phyloP scores from a whole-genome alignment of 2,329 filamentous ascomycete genomes.

The Oidium heveae region DNA sequence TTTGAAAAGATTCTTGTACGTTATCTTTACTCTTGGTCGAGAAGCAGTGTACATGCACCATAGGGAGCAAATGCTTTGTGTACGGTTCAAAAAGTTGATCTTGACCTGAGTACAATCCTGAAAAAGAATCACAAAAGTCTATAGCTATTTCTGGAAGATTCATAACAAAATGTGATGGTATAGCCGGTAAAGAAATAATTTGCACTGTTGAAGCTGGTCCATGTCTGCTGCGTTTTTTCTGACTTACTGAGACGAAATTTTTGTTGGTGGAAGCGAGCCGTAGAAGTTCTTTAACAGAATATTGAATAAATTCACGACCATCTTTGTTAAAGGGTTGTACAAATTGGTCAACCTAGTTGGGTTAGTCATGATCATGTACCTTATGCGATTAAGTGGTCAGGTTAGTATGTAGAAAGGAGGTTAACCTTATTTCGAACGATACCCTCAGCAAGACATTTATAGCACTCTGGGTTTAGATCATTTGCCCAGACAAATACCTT shows the following conservation, averaged over 20 bases:
- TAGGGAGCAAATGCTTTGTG: slow-evolving; percentile 37
- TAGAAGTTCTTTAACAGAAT: slow-evolving; percentile 35
- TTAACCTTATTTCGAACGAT: slow-evolving; percentile 55
- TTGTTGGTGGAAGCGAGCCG: slow-evolving; percentile 23
- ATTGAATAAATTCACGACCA: slow-evolving; percentile 54
- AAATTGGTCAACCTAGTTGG: slow-evolving; percentile 30
- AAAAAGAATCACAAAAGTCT: slow-evolving; percentile 52
- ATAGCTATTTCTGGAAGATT: slow-evolving; percentile 83
- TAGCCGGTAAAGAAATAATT: slow-evolving; percentile 30
- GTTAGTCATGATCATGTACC: slow-evolving; percentile 5
- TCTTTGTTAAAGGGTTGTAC: slow-evolving; percentile 64
- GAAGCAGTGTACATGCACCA: slow-evolving; percentile 92
- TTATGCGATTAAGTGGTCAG: slow-evolving; percentile 13
- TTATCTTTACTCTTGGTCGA: slow-evolving; percentile 58
- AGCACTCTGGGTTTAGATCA: slow-evolving; percentile 84
- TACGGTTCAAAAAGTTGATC: slow-evolving; percentile 38
- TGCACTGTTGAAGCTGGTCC: slow-evolving; percentile 5
- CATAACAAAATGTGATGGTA: slow-evolving; percentile 90
- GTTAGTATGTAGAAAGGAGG: background rate
- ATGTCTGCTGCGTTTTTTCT: background rate
- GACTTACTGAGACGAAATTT: slow-evolving; percentile 24
- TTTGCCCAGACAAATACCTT: slow-evolving; percentile 89
- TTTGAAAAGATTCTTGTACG: slow-evolving; percentile 29
- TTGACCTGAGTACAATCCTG: slow-evolving; percentile 53
- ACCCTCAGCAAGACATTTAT: slow-evolving; percentile 42